Percentiles rank a stretch among this genome's conserved stretches.
phyloP scores from a whole-genome alignment of 352 stramenopile species.

The Pythium aristosporum region DNA sequence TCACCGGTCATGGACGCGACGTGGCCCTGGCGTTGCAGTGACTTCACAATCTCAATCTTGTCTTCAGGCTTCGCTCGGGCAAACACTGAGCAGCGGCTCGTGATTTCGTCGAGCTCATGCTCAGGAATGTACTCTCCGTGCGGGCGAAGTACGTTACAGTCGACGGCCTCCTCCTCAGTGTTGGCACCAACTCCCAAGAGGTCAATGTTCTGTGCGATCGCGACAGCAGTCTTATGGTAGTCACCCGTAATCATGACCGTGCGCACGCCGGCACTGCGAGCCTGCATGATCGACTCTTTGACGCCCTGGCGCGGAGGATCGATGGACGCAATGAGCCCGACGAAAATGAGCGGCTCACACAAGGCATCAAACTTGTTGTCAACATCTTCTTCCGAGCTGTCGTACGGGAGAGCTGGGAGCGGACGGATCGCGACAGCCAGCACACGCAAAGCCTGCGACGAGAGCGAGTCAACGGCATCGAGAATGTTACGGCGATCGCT shows the following conservation, averaged over 20 bases:
- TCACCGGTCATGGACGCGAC: constrained; percentile 91
- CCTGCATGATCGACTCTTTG: constrained; percentile 42
- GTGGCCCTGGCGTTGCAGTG: constrained; percentile 87
- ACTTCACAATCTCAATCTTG: constrained; percentile 96
- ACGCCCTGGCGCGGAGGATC: constrained; percentile 71
- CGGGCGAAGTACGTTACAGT: constrained; percentile 66
- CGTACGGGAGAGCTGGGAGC: constrained; percentile 45
- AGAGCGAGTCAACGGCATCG: constrained; percentile 57
- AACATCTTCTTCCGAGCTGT: constrained; percentile 42
- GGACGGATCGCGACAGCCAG: constrained; percentile 89
- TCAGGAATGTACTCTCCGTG: constrained; percentile 53
- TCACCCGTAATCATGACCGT: constrained; percentile 95
- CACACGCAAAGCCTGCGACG: constrained; percentile 81
- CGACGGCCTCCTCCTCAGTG: constrained; percentile 52
- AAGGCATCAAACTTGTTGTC: constrained; percentile 68
- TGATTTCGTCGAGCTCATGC: constrained; percentile 90
- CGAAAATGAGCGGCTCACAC: constrained; percentile 84
- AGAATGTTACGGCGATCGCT: constrained; percentile 48
- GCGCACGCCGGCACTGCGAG: constrained; percentile 55
- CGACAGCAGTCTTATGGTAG: constrained; percentile 93
- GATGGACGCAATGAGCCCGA: constrained; percentile 94
- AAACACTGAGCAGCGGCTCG: constrained; percentile 82
- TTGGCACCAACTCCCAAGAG: constrained; percentile 82
- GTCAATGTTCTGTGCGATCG: constrained; percentile 92
- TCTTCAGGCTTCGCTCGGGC: constrained; percentile 94